Percentiles rank a stretch among this genome's conserved stretches.
Evolutionary conservation across 2,329 filamentous ascomycete species (phyloP).

Genomic region (Apiospora saccharicola): DNA sequence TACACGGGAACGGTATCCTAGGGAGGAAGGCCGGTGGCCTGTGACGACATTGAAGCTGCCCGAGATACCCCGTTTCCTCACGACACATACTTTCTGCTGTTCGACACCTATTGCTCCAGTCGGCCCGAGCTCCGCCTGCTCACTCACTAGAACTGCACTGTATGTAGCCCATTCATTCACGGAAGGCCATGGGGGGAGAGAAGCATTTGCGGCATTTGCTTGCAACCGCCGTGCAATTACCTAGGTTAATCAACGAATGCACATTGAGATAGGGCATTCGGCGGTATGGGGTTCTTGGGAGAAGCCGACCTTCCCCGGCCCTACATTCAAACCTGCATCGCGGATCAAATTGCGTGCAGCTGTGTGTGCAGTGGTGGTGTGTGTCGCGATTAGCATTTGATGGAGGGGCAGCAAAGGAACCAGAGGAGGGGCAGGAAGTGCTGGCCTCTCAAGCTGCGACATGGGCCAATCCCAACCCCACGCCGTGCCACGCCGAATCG

Average conservation of each 20-base stretch:
- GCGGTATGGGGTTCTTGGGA: not conserved
- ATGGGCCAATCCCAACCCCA: constrained; percentile 20
- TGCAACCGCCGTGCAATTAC: not conserved
- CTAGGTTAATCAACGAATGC: not conserved
- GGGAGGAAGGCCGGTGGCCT: not conserved
- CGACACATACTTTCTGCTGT: not conserved
- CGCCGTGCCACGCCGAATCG: constrained; percentile 17
- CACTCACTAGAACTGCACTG: not conserved
- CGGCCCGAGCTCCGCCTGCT: constrained; percentile 5
- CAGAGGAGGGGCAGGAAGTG: constrained; percentile 9
- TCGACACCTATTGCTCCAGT: constrained; percentile 4
- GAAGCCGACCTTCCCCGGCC: constrained; percentile 3
- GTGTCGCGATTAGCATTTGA: not conserved
- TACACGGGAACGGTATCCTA: not conserved
- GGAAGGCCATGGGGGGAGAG: not conserved
- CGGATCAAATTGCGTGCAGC: constrained; percentile 10
- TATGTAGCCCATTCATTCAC: not conserved
- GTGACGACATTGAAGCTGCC: constrained; percentile 17
- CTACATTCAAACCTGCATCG: constrained; percentile 4
- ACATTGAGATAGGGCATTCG: not conserved
- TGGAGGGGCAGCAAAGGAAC: not conserved
- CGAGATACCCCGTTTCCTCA: constrained; percentile 9
- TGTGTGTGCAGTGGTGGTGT: not conserved
- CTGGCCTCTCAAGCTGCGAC: not conserved
- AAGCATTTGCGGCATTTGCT: constrained; percentile 3